Evolutionary conservation across 2,329 filamentous ascomycete genomes (phyloP).

Genomic region (Aspergillus chevalieri): DNA sequence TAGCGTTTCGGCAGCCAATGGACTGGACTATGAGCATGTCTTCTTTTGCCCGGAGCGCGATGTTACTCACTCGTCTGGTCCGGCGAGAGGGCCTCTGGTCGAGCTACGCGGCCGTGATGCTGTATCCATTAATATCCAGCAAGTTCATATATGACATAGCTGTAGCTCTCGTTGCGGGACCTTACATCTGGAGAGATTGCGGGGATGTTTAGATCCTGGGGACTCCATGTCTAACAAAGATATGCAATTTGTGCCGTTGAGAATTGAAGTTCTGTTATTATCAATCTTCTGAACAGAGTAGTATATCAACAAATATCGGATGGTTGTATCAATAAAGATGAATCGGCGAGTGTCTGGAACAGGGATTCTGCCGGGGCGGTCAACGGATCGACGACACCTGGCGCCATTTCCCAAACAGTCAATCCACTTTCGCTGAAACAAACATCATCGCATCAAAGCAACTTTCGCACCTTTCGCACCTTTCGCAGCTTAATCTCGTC

Average conservation of each 20-base stretch:
- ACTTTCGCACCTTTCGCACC: not conserved
- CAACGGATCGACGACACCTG: conserved; percentile 11
- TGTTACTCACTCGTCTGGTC: conserved; percentile 58
- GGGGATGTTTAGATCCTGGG: conserved; percentile 17
- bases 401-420: not conserved
- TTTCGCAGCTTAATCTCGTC: not conserved
- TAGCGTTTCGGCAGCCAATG: conserved; percentile 16
- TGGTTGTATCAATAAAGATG: not conserved
- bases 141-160: not conserved
- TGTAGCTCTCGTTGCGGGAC: not conserved
- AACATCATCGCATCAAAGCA: not conserved
- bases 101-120: conserved; percentile 42
- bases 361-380: conserved; percentile 18
- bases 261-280: not conserved
- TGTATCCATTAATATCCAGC: conserved; percentile 16
- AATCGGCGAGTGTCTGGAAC: not conserved
- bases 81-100: conserved; percentile 73
- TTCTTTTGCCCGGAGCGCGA: not conserved
- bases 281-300: not conserved
- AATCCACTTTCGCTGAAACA: not conserved
- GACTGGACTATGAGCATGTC: conserved; percentile 20
- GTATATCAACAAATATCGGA: not conserved
- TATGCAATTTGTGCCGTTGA: not conserved
- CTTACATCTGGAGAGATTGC: conserved; percentile 35
- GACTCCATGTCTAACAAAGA: conserved; percentile 6